Evolutionary conservation across 2,329 filamentous ascomycete species (phyloP), one percentile per base, ranked within the genome.

Genomic region (Aureobasidium sp.): DNA sequence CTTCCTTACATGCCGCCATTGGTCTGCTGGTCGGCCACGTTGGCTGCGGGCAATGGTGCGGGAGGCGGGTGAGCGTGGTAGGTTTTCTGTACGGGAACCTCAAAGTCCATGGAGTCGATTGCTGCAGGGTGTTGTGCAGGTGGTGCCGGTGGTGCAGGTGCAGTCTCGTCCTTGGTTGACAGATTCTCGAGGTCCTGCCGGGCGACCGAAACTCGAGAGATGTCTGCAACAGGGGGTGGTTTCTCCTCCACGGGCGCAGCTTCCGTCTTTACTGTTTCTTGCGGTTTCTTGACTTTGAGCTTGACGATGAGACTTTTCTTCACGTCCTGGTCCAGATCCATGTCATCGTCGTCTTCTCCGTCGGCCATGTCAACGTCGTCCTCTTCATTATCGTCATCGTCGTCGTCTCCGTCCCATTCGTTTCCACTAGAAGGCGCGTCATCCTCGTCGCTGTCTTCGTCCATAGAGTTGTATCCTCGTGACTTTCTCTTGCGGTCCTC

Each of bases 391-490:
- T 86, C 85, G 29, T 82, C 84, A 61, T 90, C 83, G 25, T 48
- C 45, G 41, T 88, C 86, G 62, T 87, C 89, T 56, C 88, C 87
- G 48, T 91, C 87, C 71, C 86, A 90, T 66, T 90, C 87, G 64
- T 85, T 86, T 17, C 73, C 81, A 63, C 81, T 82, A 17, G 80
- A 82, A 31, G 76, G 76, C 6, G 76, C 81, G 59, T 87, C 87
- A n/a, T 84, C 84, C 22, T 84, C 84, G 9, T 90, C 87, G 15
- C 90, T 85, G 72, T 80, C 85, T 69, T 84, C 82, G 68, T 86
- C 80, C 68, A 84, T 78, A 41, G 82, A 81, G 62, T 85, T 82
- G 70, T 87, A 85, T 39, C 79, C 77, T 51, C 79, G 77, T 53
- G 78, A 72, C 44, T 77, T 77, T 61, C 78, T 79, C 69, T 78